A percentile compares a stretch with the other conserved stretches of the same genome.
phyloP scores from a whole-genome alignment of 805 yeast genomes.

The Pichia scutulata region DNA sequence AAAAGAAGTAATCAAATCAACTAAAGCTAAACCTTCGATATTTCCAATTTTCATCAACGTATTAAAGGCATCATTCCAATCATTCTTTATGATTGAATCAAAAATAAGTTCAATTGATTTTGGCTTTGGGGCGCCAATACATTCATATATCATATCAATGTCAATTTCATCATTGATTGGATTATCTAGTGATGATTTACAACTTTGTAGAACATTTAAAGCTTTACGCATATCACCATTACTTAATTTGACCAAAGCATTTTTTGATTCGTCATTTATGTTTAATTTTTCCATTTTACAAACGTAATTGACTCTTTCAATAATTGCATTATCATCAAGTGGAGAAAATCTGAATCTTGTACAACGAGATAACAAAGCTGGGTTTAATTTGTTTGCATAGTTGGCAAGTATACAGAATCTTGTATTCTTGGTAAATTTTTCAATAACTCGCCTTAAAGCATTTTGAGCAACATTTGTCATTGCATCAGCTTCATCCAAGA shows the following conservation, averaged over 20 bases:
- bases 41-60: slow-evolving; percentile 61
- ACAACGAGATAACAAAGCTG: slow-evolving; percentile 90
- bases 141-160: slow-evolving; percentile 76
- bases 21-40: slow-evolving; percentile 78
- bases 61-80: slow-evolving; percentile 71
- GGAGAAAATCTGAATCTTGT: slow-evolving; percentile 93
- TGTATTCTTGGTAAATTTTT: slow-evolving; percentile 89
- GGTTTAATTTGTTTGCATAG: slow-evolving; percentile 90
- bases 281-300: slow-evolving; percentile 58
- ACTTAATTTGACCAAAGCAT: slow-evolving; percentile 62
- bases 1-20: slow-evolving; percentile 75
- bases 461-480: slow-evolving; percentile 85
- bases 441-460: slow-evolving; percentile 77
- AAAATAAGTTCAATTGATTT: slow-evolving; percentile 68
- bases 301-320: slow-evolving; percentile 60
- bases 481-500: slow-evolving; percentile 96
- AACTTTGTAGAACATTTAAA: slow-evolving; percentile 87
- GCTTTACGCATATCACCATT: slow-evolving; percentile 97
- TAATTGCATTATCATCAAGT: slow-evolving; percentile 57
- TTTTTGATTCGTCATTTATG: slow-evolving; percentile 50
- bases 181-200: slow-evolving; percentile 65
- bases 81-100: slow-evolving; percentile 73
- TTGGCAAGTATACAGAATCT: slow-evolving; percentile 93
- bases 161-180: slow-evolving; percentile 46
- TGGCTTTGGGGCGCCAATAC: slow-evolving; percentile 95